These are phyloP conservation scores for Gossypium rotundifolium DNA, from an alignment of 345 rosid species.

Conservation along the genomic window DNA sequence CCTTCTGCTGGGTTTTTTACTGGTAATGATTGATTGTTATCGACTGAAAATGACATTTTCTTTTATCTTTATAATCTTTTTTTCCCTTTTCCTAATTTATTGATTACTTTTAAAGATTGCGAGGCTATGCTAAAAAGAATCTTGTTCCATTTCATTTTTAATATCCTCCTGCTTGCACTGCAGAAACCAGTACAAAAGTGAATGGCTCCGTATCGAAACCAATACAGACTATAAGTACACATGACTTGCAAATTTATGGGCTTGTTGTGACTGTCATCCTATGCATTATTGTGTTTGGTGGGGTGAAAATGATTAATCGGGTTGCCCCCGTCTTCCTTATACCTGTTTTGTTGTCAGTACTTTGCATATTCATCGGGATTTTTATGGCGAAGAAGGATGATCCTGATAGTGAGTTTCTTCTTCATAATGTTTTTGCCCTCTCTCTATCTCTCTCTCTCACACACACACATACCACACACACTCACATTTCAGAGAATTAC, in stretches of 20 bases:
- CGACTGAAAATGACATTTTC: neutral
- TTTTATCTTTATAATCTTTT: neutral
- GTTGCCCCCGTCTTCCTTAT: conserved; percentile 97
- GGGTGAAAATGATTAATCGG: conserved; percentile 97
- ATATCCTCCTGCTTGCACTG: conserved; percentile 22
- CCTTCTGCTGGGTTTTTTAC: conserved; percentile 95
- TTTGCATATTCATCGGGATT: conserved; percentile 85
- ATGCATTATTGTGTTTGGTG: conserved; percentile 97
- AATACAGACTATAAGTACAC: conserved; percentile 71
- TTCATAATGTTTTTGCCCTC: neutral
- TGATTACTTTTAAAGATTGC: neutral
- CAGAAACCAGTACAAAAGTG: conserved; percentile 68
- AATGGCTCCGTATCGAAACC: conserved; percentile 55
- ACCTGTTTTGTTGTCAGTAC: conserved; percentile 77
- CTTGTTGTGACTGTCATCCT: conserved; percentile 77
- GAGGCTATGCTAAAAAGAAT: neutral
- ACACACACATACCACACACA: no score
- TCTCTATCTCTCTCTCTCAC: neutral
- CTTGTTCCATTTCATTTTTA: conserved; percentile 11
- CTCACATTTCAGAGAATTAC: neutral
- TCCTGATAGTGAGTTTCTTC: conserved; percentile 55
- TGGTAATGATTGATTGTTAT: conserved; percentile 41
- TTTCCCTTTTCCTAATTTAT: neutral
- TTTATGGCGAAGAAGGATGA: conserved; percentile 57
- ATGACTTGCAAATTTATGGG: conserved; percentile 94